phyloP scores from a whole-genome alignment of 1,284 basidiomycete species.

The Ganoderma lucidum region DNA sequence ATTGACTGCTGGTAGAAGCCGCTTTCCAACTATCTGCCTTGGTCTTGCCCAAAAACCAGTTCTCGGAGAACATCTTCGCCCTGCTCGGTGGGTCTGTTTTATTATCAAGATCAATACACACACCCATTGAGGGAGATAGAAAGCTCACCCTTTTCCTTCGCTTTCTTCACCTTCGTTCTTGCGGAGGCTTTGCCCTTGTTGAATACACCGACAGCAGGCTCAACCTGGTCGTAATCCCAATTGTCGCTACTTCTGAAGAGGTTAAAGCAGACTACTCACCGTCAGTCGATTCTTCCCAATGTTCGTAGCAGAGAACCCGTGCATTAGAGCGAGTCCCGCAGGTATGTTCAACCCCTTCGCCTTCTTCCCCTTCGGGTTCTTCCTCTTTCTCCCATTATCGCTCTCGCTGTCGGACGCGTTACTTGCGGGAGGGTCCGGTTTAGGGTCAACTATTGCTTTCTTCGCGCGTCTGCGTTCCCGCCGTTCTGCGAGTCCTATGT shows the following conservation, averaged over 20 bases:
- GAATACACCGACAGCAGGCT: constrained; percentile 68
- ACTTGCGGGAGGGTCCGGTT: constrained; percentile 12
- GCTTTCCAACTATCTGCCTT: neutral
- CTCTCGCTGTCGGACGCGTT: constrained; percentile 20
- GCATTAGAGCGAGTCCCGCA: constrained; percentile 72
- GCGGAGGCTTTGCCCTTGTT: constrained; percentile 73
- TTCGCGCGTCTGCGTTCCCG: constrained; percentile 45
- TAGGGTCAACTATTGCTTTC: constrained; percentile 55
- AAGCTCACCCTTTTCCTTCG: constrained; percentile 24
- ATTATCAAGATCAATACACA: neutral
- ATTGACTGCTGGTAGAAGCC: neutral
- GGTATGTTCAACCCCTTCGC: constrained; percentile 44
- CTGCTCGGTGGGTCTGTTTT: constrained; percentile 21
- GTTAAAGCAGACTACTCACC: constrained; percentile 46
- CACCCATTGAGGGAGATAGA: neutral
- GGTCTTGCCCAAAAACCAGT: constrained; percentile 52
- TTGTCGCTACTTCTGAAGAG: constrained; percentile 40
- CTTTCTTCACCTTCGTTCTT: constrained; percentile 43
- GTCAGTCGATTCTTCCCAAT: constrained; percentile 76
- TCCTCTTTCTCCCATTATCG: constrained; percentile 16
- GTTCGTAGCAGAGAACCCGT: constrained; percentile 76
- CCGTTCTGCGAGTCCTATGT: constrained; percentile 44
- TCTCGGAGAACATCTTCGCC: constrained; percentile 55
- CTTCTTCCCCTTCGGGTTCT: constrained; percentile 44
- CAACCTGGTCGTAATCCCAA: constrained; percentile 54